A percentile compares a stretch with the other conserved stretches of the same genome.
Conservation (phyloP, 305 asterid genomes). For the Coffea humblotiana region DNA sequence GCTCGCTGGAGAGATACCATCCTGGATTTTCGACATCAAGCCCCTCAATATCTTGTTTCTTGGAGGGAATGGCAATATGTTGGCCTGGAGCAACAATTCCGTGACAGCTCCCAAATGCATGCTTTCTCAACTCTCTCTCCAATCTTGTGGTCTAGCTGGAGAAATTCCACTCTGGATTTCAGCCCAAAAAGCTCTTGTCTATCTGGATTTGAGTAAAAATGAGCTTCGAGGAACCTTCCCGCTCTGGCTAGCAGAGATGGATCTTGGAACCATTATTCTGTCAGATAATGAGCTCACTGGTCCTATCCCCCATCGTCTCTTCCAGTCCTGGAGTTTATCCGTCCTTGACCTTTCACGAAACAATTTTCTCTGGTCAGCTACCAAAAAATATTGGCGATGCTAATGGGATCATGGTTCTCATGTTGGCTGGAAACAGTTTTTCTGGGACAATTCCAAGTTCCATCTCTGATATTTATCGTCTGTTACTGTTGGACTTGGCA, state of each 20-base stretch:
- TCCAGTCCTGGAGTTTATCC: slow-evolving; percentile 25
- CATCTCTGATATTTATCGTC: slow-evolving; percentile 27
- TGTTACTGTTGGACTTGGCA: slow-evolving; percentile 30
- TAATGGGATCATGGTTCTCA: slow-evolving; percentile 20
- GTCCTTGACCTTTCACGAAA: slow-evolving; percentile 30
- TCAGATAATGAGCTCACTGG: slow-evolving; percentile 34
- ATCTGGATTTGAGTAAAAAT: slow-evolving; percentile 27
- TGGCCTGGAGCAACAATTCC: slow-evolving; percentile 27
- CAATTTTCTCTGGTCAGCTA: slow-evolving; percentile 22
- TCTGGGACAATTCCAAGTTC: slow-evolving; percentile 29
- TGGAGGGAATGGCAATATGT: slow-evolving; percentile 22
- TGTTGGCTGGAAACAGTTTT: slow-evolving; percentile 30
- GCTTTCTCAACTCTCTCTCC: slow-evolving; percentile 25
- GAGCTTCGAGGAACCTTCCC: slow-evolving; percentile 29
- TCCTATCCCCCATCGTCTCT: slow-evolving; percentile 26
- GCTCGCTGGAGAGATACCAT: slow-evolving; percentile 26
- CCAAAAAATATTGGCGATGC: slow-evolving; percentile 32
- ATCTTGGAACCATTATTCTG: slow-evolving; percentile 23
- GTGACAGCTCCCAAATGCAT: slow-evolving; percentile 24
- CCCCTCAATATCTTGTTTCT: slow-evolving; percentile 18
- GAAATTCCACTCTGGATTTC: slow-evolving; percentile 31
- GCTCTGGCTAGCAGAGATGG: slow-evolving; percentile 33
- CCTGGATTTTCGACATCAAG: slow-evolving; percentile 24
- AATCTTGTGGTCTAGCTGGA: slow-evolving; percentile 28
- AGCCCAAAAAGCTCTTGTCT: slow-evolving; percentile 14